A percentile compares a stretch with the other conserved stretches of the same genome.
Conservation (phyloP, 345 rosid species). For the Moringa oleifera region DNA sequence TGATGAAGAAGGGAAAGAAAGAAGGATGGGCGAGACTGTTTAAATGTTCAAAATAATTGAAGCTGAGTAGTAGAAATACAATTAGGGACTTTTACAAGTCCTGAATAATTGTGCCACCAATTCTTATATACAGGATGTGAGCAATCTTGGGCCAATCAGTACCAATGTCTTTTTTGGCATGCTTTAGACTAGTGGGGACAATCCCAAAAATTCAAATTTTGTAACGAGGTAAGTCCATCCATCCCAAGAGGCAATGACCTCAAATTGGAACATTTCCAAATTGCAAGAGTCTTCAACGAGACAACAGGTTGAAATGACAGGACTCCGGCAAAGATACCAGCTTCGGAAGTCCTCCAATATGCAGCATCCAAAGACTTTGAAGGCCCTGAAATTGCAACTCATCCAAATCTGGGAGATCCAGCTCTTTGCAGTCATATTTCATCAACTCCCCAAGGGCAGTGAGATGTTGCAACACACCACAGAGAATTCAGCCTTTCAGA, state of each 20-base stretch:
- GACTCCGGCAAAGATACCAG: conserved; percentile 11
- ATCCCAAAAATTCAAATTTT: not conserved
- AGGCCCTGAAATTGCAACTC: conserved; percentile 3
- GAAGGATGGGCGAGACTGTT: no score
- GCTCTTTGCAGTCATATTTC: not conserved
- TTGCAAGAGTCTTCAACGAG: not conserved
- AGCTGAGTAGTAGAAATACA: no score
- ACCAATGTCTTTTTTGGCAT: not conserved
- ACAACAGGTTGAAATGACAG: conserved; percentile 11
- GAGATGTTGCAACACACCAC: no score
- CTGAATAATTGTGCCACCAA: not conserved
- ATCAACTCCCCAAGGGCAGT: no score
- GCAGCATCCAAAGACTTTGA: not conserved
- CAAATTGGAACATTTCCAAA: not conserved
- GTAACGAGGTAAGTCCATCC: no score
- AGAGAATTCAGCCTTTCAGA: not conserved
- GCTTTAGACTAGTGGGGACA: not conserved
- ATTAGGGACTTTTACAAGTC: no score
- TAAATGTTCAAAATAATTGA: no score
- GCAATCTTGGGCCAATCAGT: conserved; percentile 12
- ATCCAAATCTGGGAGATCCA: not conserved
- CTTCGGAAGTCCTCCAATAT: not conserved
- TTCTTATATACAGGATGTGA: not conserved
- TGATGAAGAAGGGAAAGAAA: no score
- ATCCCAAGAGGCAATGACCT: conserved; percentile 5